Conservation (phyloP, 106 monocot species). For the Amphibolis antarctica region DNA sequence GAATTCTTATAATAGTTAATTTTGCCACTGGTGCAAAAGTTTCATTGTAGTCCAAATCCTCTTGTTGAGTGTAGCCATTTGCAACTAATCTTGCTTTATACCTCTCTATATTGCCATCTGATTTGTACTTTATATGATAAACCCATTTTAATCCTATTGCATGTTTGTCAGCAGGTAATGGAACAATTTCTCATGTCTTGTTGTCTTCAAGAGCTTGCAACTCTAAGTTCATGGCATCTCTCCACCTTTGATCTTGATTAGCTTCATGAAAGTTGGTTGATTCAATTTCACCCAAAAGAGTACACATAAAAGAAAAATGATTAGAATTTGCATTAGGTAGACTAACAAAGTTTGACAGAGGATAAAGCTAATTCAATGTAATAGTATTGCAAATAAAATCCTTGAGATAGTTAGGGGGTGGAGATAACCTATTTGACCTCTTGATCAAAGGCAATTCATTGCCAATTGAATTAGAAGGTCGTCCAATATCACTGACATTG, state of each 20-base stretch:
- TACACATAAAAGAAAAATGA: neutral
- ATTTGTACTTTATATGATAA: neutral
- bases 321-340: neutral
- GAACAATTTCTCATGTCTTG: neutral
- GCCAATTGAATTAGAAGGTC: too few relatives aligned
- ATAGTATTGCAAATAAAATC: too few relatives aligned
- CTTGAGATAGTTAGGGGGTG: too few relatives aligned
- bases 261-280: neutral
- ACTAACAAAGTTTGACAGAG: neutral
- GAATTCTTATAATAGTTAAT: neutral
- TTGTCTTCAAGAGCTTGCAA: neutral
- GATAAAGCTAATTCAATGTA: too few relatives aligned
- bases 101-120: neutral
- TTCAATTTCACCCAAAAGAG: neutral
- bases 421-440: too few relatives aligned
- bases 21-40: neutral
- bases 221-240: neutral
- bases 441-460: too few relatives aligned
- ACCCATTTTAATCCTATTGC: neutral
- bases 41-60: neutral
- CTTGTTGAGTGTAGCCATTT: neutral
- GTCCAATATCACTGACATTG: too few relatives aligned
- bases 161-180: neutral
- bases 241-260: neutral
- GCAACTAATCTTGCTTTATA: neutral